Base-by-base conservation (phyloP, 1,139 yeast species). In the Suhomyces coccinellae region DNA sequence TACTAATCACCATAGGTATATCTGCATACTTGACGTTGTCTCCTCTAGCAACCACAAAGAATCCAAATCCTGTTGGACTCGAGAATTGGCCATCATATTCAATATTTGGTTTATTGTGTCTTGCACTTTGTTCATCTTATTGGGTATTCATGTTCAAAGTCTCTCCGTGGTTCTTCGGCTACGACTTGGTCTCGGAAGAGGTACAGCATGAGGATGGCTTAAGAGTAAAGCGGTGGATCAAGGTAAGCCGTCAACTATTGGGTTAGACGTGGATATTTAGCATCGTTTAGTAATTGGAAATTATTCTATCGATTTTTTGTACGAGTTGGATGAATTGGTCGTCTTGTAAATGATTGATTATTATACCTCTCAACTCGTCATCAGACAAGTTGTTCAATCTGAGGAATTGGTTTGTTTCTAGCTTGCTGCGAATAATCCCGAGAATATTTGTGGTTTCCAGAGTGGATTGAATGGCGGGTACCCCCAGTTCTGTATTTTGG, bases 31-130 rank as follows among this genome's bases (percentile, higher is more conserved):
- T 82, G 29, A 43, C 73, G 15, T 51, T 80, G 4, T 69, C 80
- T 0, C 84, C 86, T 1, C 71, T 82, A 44, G 52, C 73, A 6
- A 67, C 75, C 8, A 54, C 62, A 0, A 63, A 62, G 30, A 63
- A 66, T 32, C 73, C 77, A 2, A 72, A 73, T 43, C 75, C 75
- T 0, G 59, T 58, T 38, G 75, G 78, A 12, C 62, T 75, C 36
- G 73, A 71, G 41, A 49, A 56, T 20, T 67, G 84, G 68, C 83
- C 83, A n/a, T 71, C 82, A 1, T 81, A 80, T 54, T 77, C 82
- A 11, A 36, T 71, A 1, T 58, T 73, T 7, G 73, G 77, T 0
- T 34, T 72, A 11, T 52, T 69, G 8, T 60, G 69, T 30, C 36
- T 51, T 1, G 35, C 60, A 0, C 36, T 54, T 7, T 77, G 79